phyloP scores from a whole-genome alignment of 768 basidiomycete species.

The Collybiopsis luxurians region DNA sequence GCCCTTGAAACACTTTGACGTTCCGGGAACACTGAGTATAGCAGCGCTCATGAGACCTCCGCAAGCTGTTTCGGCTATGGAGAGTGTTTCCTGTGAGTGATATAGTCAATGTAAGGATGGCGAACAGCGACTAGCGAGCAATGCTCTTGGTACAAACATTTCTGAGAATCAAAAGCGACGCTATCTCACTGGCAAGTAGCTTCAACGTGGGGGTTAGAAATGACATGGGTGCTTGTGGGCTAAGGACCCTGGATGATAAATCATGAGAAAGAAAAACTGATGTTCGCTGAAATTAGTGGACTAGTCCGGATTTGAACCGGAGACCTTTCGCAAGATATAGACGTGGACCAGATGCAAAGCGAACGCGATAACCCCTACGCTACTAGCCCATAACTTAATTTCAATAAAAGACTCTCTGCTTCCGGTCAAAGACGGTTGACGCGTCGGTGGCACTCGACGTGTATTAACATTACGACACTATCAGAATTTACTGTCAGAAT shows the following conservation, averaged over 20 bases:
- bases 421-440: no score
- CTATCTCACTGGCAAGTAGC: neutral
- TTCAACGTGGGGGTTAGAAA: constrained; percentile 1
- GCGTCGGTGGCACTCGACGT: no score
- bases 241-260: no score
- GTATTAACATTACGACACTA: no score
- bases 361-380: constrained; percentile 1
- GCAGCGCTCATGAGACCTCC: constrained; percentile 2
- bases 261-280: no score
- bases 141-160: neutral
- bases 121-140: neutral
- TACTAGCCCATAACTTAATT: neutral
- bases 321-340: neutral
- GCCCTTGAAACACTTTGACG: constrained; percentile 1
- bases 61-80: constrained; percentile 1
- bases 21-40: neutral
- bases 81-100: neutral
- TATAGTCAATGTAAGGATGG: neutral
- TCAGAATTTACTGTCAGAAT: no score
- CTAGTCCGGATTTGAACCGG: neutral
- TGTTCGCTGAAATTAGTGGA: neutral
- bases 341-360: neutral
- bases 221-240: no score
- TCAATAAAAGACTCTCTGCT: no score
- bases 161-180: neutral